phyloP scores from a whole-genome alignment of 202 grass and related monocot species.

The Setaria viridis region DNA sequence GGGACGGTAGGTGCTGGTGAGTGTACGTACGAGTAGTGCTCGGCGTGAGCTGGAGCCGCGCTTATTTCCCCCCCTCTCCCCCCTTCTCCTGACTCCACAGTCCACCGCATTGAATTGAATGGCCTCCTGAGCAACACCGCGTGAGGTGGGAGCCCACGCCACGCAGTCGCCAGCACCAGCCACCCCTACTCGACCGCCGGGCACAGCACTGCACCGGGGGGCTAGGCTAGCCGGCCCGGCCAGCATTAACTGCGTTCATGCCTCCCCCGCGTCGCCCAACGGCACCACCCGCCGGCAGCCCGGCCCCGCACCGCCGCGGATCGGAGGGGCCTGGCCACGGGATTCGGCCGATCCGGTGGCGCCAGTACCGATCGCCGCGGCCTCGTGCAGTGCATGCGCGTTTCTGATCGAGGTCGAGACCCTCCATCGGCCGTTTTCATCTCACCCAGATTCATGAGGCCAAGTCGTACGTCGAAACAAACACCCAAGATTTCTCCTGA shows the following conservation, averaged over 20 bases:
- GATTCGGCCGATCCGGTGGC: constrained; percentile 33
- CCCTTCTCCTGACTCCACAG: not conserved
- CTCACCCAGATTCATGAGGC: not conserved
- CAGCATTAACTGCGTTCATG: constrained; percentile 77
- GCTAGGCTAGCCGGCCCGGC: not conserved
- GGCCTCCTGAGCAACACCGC: constrained; percentile 64
- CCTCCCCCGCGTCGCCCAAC: constrained; percentile 53
- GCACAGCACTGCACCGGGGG: not conserved
- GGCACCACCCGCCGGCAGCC: constrained; percentile 37
- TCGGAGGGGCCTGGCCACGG: constrained; percentile 13
- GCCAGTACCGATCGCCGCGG: not conserved
- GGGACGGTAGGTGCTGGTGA: not conserved
- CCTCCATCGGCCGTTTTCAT: not conserved
- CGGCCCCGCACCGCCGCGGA: constrained; percentile 6
- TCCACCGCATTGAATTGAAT: constrained; percentile 55
- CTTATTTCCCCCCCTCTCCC: not conserved
- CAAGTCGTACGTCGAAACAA: not conserved
- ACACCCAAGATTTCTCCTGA: not conserved
- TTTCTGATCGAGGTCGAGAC: not conserved
- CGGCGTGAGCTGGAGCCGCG: constrained; percentile 44
- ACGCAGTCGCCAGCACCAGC: no score
- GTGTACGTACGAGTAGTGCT: not conserved
- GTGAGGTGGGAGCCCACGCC: constrained; percentile 53
- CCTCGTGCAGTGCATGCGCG: not conserved
- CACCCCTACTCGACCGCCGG: not conserved